Evolutionary conservation across 2,329 filamentous ascomycete genomes (phyloP).

Genomic region (Penicillium nordicum): DNA sequence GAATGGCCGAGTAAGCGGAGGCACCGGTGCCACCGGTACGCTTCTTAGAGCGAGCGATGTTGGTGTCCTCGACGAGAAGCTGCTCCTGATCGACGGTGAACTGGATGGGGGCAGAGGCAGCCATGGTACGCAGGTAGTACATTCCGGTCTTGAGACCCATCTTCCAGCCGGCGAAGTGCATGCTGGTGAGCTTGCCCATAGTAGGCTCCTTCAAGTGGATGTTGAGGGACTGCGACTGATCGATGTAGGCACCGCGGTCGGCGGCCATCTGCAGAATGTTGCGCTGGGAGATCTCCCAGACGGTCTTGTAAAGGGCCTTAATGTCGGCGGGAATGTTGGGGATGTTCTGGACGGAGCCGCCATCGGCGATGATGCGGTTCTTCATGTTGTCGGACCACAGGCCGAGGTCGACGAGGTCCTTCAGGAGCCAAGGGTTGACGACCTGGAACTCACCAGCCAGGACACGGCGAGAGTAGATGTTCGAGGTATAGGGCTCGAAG

Average conservation of each 20-base stretch:
- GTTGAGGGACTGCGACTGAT: conserved; percentile 98
- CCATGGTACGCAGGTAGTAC: conserved; percentile 99
- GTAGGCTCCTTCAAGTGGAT: conserved; percentile 99
- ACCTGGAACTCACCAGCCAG: conserved; percentile 98
- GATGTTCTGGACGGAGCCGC: conserved; percentile 93
- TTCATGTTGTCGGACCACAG: conserved; percentile 99
- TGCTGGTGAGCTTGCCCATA: conserved; percentile 99
- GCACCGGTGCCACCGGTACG: conserved; percentile 58
- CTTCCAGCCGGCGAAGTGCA: conserved; percentile 99
- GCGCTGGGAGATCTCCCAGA: conserved; percentile 98
- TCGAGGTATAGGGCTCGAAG: conserved; percentile 99
- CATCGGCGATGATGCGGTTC: conserved; percentile 98
- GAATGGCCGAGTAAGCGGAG: conserved; percentile 58
- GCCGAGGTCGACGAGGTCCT: conserved; percentile 96
- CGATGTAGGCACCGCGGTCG: conserved; percentile 96
- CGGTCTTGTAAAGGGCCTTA: conserved; percentile 98
- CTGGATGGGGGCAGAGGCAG: conserved; percentile 92
- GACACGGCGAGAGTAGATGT: conserved; percentile 98
- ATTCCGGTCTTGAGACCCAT: conserved; percentile 98
- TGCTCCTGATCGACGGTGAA: conserved; percentile 98
- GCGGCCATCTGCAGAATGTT: conserved; percentile 96
- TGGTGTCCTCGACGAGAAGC: conserved; percentile 80
- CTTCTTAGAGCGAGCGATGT: conserved; percentile 70
- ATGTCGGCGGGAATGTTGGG: conserved; percentile 94
- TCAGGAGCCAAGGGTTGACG: conserved; percentile 97